phyloP scores from a whole-genome alignment of 257 asterid species.

The Penstemon eatonii region DNA sequence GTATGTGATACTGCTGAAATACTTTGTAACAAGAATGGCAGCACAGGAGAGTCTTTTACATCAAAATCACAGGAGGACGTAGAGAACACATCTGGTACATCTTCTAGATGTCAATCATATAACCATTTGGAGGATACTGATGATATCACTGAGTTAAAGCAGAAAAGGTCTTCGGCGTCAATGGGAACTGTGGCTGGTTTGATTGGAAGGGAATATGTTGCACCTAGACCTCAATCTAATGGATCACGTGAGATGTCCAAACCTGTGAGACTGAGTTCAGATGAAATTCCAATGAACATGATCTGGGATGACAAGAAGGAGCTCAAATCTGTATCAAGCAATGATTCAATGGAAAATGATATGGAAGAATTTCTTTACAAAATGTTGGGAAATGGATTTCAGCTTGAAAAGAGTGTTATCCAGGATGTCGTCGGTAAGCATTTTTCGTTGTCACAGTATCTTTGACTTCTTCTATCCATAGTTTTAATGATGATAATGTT shows the following conservation, averaged over 20 bases:
- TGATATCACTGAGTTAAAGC: constrained; percentile 33
- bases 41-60: constrained; percentile 27
- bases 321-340: constrained; percentile 23
- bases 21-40: constrained; percentile 40
- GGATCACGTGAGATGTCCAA: constrained; percentile 41
- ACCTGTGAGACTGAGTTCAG: constrained; percentile 54
- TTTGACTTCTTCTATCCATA: not conserved
- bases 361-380: constrained; percentile 57
- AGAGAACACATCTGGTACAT: constrained; percentile 13
- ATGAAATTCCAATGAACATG: constrained; percentile 53
- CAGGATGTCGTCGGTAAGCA: constrained; percentile 68
- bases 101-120: constrained; percentile 37
- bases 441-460: constrained; percentile 18
- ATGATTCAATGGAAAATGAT: constrained; percentile 45
- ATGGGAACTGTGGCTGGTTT: constrained; percentile 68
- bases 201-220: constrained; percentile 58
- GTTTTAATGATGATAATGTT: not conserved
- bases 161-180: constrained; percentile 53
- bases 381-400: constrained; percentile 82
- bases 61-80: constrained; percentile 32
- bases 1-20: constrained; percentile 39
- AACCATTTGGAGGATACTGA: constrained; percentile 29
- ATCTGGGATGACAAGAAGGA: constrained; percentile 58
- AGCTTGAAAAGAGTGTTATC: constrained; percentile 55
- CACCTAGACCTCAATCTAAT: constrained; percentile 38